Conservation (phyloP, 2,329 filamentous ascomycete species). For the Exophiala oligosperma region DNA sequence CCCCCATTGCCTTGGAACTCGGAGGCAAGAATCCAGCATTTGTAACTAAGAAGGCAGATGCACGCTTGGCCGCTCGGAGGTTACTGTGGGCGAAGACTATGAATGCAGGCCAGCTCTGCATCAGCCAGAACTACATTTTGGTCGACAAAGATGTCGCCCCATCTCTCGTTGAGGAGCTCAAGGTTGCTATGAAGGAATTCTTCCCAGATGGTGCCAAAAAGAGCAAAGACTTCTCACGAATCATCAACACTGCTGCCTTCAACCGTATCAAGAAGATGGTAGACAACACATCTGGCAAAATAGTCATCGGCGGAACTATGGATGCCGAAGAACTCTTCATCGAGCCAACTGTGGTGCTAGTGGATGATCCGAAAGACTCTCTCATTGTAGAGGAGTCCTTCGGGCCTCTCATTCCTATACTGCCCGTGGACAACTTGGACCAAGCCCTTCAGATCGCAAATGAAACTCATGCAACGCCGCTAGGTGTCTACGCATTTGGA, state of each 20-base stretch:
- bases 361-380: conserved; percentile 71
- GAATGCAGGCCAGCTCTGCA: conserved; percentile 87
- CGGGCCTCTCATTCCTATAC: conserved; percentile 83
- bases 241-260: conserved; percentile 80
- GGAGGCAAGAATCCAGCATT: conserved; percentile 92
- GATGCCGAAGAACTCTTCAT: conserved; percentile 82
- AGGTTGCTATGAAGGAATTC: conserved; percentile 70
- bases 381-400: conserved; percentile 85
- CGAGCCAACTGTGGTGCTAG: conserved; percentile 87
- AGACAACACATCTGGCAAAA: conserved; percentile 78
- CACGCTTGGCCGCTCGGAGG: conserved; percentile 76
- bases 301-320: conserved; percentile 81
- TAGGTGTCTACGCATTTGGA: conserved; percentile 84
- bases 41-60: conserved; percentile 78
- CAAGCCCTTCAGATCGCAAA: conserved; percentile 83
- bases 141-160: conserved; percentile 73
- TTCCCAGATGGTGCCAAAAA: conserved; percentile 78
- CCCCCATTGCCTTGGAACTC: conserved; percentile 84
- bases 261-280: conserved; percentile 85
- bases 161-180: conserved; percentile 72
- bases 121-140: conserved; percentile 89
- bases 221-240: conserved; percentile 76
- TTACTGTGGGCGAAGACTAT: conserved; percentile 86
- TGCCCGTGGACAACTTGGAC: conserved; percentile 76
- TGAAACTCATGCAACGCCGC: conserved; percentile 75